Evolutionary conservation across 805 yeast species (phyloP).

Genomic region (Saccharomycodes ludwigii): DNA sequence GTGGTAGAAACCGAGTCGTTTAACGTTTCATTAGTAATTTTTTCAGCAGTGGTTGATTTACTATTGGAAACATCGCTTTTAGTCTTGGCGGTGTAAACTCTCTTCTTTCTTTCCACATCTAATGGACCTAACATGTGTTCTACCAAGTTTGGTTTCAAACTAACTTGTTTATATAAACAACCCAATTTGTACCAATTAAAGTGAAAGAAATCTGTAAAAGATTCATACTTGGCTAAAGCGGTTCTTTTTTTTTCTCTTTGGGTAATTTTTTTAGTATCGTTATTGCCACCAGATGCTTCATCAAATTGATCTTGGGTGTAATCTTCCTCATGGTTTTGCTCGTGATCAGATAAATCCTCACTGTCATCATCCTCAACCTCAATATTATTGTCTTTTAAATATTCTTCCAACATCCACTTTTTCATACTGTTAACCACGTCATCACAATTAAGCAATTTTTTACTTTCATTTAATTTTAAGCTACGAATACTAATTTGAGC

Average conservation of each 20-base stretch:
- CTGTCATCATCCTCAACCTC: slow-evolving; percentile 14
- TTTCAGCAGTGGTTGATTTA: slow-evolving; percentile 39
- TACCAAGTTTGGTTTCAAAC: slow-evolving; percentile 34
- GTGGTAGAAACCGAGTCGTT: slow-evolving; percentile 39
- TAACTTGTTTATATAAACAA: slow-evolving; percentile 32
- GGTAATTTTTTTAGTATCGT: slow-evolving; percentile 3
- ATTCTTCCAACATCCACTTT: slow-evolving; percentile 26
- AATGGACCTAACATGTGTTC: slow-evolving; percentile 67
- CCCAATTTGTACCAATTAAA: slow-evolving; percentile 55
- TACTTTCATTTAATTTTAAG: slow-evolving; percentile 44
- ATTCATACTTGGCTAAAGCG: slow-evolving; percentile 14
- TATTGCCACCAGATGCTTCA: slow-evolving; percentile 11
- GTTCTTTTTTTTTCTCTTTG: neutral
- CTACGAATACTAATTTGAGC: slow-evolving; percentile 55
- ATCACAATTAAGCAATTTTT: slow-evolving; percentile 34
- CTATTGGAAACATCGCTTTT: slow-evolving; percentile 30
- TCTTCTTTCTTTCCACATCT: slow-evolving; percentile 43
- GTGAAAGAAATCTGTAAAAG: slow-evolving; percentile 25
- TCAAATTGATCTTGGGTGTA: no score
- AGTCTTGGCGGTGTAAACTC: no score
- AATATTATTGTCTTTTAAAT: slow-evolving; percentile 11
- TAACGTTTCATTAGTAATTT: slow-evolving; percentile 40
- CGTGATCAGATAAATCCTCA: slow-evolving; percentile 10
- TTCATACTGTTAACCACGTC: slow-evolving; percentile 32
- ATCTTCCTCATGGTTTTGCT: slow-evolving; percentile 9